Conservation (phyloP, 495 filamentous ascomycete genomes). For the Aspergillus campestris region DNA sequence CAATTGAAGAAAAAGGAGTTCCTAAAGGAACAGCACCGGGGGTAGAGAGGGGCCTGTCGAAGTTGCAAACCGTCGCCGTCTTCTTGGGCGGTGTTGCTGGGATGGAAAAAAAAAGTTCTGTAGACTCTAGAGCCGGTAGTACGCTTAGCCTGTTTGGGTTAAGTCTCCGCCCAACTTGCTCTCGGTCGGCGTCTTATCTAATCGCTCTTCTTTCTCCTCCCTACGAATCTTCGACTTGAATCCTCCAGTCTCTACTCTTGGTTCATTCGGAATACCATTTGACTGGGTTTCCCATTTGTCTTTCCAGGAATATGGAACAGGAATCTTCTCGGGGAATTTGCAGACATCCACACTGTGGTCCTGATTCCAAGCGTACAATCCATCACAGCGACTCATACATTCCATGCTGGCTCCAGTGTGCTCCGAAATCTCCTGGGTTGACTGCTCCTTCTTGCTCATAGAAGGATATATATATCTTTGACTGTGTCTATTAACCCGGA, state of each 20-base stretch:
- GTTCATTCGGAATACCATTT: neutral
- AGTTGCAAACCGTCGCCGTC: conserved; percentile 25
- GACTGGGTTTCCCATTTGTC: no score
- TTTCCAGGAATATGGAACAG: no score
- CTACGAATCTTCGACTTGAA: neutral
- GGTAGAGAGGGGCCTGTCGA: conserved; percentile 17
- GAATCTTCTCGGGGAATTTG: no score
- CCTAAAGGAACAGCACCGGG: conserved; percentile 17
- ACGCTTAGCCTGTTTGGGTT: conserved; percentile 28
- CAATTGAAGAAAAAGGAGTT: conserved; percentile 4
- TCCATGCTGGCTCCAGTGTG: no score
- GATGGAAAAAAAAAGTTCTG: conserved; percentile 43
- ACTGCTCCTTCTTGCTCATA: no score
- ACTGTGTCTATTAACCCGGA: no score
- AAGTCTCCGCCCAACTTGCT: conserved; percentile 13
- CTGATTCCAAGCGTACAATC: no score
- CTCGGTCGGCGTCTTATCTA: conserved; percentile 28
- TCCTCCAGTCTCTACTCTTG: neutral
- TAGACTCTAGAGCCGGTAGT: conserved; percentile 20
- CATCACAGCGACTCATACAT: no score
- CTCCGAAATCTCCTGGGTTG: no score
- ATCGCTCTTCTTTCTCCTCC: conserved; percentile 15
- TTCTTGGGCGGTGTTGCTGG: conserved; percentile 23
- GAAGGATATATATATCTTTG: no score
- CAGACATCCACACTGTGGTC: no score